These are phyloP conservation scores for Fonsecaea pedrosoi DNA, from an alignment of 2,329 filamentous ascomycete species.

Conservation along the genomic window DNA sequence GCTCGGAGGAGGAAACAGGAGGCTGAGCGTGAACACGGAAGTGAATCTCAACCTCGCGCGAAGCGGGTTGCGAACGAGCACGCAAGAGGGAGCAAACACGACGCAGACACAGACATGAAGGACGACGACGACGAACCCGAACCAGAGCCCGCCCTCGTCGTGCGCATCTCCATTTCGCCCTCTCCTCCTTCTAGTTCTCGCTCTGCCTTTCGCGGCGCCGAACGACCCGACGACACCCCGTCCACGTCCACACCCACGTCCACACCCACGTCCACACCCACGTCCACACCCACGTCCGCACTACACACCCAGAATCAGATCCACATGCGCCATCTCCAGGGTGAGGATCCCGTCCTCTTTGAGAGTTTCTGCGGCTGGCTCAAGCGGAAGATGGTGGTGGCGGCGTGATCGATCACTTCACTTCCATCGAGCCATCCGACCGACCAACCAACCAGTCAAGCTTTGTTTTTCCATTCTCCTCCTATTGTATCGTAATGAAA, in stretches of 20 bases:
- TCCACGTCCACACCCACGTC: constrained; percentile 14
- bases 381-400: constrained; percentile 57
- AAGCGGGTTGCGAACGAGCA: constrained; percentile 44
- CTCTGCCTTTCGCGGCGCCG: background rate
- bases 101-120: constrained; percentile 61
- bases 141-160: constrained; percentile 28
- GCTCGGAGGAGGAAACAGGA: constrained; percentile 66
- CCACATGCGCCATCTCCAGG: constrained; percentile 74
- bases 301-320: constrained; percentile 43
- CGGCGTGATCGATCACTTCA: background rate
- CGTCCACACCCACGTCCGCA: background rate
- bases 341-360: constrained; percentile 74
- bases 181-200: background rate
- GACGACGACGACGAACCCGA: constrained; percentile 33
- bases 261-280: no score
- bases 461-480: no score
- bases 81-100: constrained; percentile 42
- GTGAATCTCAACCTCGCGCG: constrained; percentile 33
- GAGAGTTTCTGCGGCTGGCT: constrained; percentile 88
- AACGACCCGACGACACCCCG: no score
- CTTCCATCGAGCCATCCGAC: no score
- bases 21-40: constrained; percentile 30
- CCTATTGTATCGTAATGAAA: no score
- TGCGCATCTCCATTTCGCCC: constrained; percentile 17
- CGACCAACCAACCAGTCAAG: no score